Evolutionary conservation across 2,329 filamentous ascomycete genomes (phyloP), one percentile per base, ranked within the genome.

Genomic region (Aspergillus texensis): DNA sequence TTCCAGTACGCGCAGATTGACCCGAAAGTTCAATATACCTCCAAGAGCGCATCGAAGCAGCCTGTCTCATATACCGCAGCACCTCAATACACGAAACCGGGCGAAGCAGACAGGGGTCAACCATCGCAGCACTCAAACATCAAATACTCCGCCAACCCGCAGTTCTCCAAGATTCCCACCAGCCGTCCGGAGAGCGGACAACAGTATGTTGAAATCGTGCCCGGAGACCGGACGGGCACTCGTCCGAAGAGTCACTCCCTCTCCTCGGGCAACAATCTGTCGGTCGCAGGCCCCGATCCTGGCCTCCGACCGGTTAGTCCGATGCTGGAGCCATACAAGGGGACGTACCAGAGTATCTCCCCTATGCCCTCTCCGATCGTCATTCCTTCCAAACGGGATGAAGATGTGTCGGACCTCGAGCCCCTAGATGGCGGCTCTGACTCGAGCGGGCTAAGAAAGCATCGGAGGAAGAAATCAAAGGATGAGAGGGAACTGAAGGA

Each of bases 321-420:
- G 0, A 83, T 98, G 57, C 86, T 97, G 2, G 94, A 98, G 79
- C 90, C 95, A 0, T 98, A 98, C 78, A 91, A 90, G 66, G 94
- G 94, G 45, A 97, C 94, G 0, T 98, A 96, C 72, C 94, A 98
- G 78, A 92, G 92, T 62, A 91, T 96, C 71, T 97, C 94, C 0
- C 94, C 94, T 0, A 97, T 97, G 92, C 94, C 94, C 0, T 93
- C 93, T 0, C 92, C 94, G 0, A 81, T 87, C 62, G 81, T 87
- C 70, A 81, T 94, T 28, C 83, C 77, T 28, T 89, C 71, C 73
- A 88, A 82, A 55, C 77, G 82, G 34, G 81, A 85, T 41, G 82
- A 88, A 11, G 85, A 87, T 26, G 74, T 85, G 30, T 83, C 82
- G 30, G 81, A 86, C 62, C 65, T 86, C 11, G 83, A 86, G 61